These are phyloP conservation scores for Coemansia furcata DNA, from an alignment of 192 early-diverging fungal species.

Conservation along the genomic window DNA sequence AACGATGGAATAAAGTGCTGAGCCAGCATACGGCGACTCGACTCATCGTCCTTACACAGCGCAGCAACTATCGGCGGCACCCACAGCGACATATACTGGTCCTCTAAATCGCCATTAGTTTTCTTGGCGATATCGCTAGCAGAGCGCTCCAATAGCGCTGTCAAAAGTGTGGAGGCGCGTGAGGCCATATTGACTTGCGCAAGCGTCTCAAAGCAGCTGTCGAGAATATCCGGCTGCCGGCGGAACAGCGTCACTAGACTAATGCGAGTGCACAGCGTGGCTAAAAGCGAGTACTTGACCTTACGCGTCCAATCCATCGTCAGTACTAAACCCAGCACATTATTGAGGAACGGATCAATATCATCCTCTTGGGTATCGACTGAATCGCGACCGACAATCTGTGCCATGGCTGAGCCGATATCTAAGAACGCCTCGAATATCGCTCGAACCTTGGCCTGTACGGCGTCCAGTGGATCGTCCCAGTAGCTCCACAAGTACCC, in stretches of 20 bases:
- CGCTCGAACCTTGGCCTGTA: slow-evolving; percentile 68
- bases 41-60: slow-evolving; percentile 46
- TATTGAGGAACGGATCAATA: slow-evolving; percentile 51
- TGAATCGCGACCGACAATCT: slow-evolving; percentile 13
- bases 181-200: slow-evolving; percentile 57
- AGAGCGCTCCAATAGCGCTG: slow-evolving; percentile 38
- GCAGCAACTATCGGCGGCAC: slow-evolving; percentile 19
- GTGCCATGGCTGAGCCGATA: slow-evolving; percentile 53
- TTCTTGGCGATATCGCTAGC: slow-evolving; percentile 1
- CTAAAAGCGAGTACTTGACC: slow-evolving; percentile 79
- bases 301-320: slow-evolving; percentile 78
- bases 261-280: slow-evolving; percentile 52
- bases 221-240: slow-evolving; percentile 62
- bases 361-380: background rate
- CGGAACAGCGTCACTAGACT: slow-evolving; percentile 54
- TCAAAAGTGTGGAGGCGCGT: slow-evolving; percentile 49
- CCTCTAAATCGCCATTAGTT: slow-evolving; percentile 13
- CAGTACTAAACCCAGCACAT: slow-evolving; percentile 66
- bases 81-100: slow-evolving; percentile 28
- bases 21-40: slow-evolving; percentile 41
- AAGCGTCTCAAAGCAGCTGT: slow-evolving; percentile 60
- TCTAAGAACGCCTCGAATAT: slow-evolving; percentile 72
- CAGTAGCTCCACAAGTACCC: slow-evolving; percentile 77
- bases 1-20: slow-evolving; percentile 36
- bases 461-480: slow-evolving; percentile 83